Conservation (phyloP, 2,329 filamentous ascomycete species). For the Phialocephala sp. region DNA sequence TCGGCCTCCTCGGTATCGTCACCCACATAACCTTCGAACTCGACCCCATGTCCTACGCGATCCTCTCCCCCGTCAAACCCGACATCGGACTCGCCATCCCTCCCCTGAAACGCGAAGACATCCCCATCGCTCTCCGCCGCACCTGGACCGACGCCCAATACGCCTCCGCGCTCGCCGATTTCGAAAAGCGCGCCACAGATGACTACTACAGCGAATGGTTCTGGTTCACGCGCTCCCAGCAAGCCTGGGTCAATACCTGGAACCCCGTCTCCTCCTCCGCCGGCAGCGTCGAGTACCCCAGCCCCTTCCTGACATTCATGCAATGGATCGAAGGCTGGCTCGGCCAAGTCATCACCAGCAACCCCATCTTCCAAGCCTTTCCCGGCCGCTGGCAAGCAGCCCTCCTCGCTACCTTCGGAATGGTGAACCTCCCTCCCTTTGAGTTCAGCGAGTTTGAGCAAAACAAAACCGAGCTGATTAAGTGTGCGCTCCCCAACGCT, state of each 20-base stretch:
- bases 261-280: conserved; percentile 44
- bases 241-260: conserved; percentile 55
- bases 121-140: conserved; percentile 47
- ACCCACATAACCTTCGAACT: conserved; percentile 56
- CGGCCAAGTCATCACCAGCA: conserved; percentile 44
- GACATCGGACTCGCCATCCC: conserved; percentile 51
- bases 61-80: conserved; percentile 51
- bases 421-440: conserved; percentile 41
- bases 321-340: conserved; percentile 47
- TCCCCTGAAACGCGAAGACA: conserved; percentile 46
- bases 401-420: conserved; percentile 45
- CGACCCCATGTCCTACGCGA: conserved; percentile 53
- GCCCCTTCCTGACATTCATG: conserved; percentile 30
- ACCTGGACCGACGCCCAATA: conserved; percentile 44
- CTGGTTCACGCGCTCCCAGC: conserved; percentile 54
- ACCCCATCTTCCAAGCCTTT: conserved; percentile 43
- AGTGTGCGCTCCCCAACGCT: conserved; percentile 51
- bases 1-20: conserved; percentile 54
- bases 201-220: conserved; percentile 57
- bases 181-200: conserved; percentile 47
- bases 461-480: conserved; percentile 41
- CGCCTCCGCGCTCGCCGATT: conserved; percentile 44
- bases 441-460: conserved; percentile 30
- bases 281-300: conserved; percentile 47
- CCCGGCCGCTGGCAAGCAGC: conserved; percentile 45